Conservation (phyloP, 352 stramenopile species). For the Thalassiosira sp. region DNA sequence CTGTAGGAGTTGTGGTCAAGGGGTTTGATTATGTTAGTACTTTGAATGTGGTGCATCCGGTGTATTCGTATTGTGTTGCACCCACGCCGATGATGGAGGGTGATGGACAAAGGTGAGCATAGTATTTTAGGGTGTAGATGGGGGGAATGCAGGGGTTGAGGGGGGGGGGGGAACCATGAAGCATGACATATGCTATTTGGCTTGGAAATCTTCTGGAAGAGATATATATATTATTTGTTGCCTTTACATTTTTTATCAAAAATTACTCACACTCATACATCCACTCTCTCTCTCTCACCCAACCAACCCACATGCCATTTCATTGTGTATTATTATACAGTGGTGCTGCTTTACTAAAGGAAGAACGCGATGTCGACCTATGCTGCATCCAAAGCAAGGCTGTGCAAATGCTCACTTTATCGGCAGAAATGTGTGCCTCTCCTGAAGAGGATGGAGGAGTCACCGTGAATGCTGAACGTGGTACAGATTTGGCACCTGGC, state of each 20-base stretch:
- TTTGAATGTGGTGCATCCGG: conserved; percentile 66
- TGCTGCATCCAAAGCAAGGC: conserved; percentile 76
- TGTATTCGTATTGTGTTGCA: conserved; percentile 63
- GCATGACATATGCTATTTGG: too few species aligned
- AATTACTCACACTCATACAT: too few species aligned
- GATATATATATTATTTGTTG: too few species aligned
- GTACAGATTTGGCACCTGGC: conserved; percentile 30
- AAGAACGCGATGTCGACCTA: conserved; percentile 65
- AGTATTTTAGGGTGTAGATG: too few species aligned
- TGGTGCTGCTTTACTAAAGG: too few species aligned
- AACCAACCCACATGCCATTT: too few species aligned
- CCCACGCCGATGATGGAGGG: conserved; percentile 13
- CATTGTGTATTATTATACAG: too few species aligned
- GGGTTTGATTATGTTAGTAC: conserved; percentile 76
- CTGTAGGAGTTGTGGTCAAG: conserved; percentile 21
- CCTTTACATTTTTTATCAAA: too few species aligned
- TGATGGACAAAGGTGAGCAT: not conserved
- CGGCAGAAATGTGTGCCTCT: conserved; percentile 64
- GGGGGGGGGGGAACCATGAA: too few species aligned
- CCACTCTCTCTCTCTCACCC: too few species aligned
- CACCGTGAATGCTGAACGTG: not conserved
- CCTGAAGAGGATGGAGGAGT: conserved; percentile 7
- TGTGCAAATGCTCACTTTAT: conserved; percentile 73
- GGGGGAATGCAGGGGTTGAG: too few species aligned
- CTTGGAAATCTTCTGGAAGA: too few species aligned